Base-by-base conservation (phyloP, 306 rosid species). In the Vicia sativa region DNA sequence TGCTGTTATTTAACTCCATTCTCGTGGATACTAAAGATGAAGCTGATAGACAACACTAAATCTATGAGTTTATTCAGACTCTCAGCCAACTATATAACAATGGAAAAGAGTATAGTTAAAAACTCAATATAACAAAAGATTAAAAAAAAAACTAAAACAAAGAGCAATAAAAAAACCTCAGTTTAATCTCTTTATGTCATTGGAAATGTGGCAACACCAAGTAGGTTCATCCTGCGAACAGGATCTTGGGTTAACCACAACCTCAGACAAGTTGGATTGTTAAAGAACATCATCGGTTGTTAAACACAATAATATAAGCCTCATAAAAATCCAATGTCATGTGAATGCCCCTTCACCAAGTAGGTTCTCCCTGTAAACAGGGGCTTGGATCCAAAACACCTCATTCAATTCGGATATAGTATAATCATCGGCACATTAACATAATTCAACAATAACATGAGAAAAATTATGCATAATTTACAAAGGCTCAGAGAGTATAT, bases 31-130 rank as follows among this genome's bases (percentile, higher is more conserved):
- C 71, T 63, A 55, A 75, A 84, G 89, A 84, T 4, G 81, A 86
- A 84, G 96, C 82, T 86, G 96, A 84, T 86, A 61, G 87, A 82
- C 91, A 80, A 77, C 91, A 86, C 91, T 9, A 0, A 56, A n/a
- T 80, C 2, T 68, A 62, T 0, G 89, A 86, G 91, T 82, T 84
- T 49, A 0, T 58, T 84, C 91, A 89, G 87, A 80, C 91, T 14
- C 73, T 44, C 25, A 16, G 3, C 82, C 89, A 28, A 37, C 29
- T 37, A 1, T 4, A 0, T 4, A 4, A 21, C 0, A 1, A 31
- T 12, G n/a, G 16, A 3, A 11, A 35, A 35, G 81, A 34, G 88
- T 77, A 83, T 81, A 86, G 85, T 86, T 48, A 38, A 82, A 82
- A 82, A 86, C 88, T 81, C 88, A 34, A 18, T 5, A 18, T 2